A percentile compares a stretch with the other conserved stretches of the same genome.
Conservation (phyloP, 768 basidiomycete species). For the Suillus lakei region DNA sequence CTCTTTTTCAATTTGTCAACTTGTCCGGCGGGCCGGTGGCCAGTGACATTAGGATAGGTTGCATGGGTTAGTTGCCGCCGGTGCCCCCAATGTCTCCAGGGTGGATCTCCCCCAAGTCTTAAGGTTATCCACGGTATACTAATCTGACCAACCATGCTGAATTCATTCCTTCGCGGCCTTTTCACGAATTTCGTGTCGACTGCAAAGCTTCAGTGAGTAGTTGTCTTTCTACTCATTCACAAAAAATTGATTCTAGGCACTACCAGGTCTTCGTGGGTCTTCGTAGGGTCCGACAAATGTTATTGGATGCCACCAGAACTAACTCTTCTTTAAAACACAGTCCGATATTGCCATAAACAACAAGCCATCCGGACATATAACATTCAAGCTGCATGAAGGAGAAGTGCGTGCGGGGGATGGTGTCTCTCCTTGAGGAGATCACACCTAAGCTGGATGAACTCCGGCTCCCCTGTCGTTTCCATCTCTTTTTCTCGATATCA, state of each 20-base stretch:
- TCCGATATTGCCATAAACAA: slow-evolving; percentile 69
- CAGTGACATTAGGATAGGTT: too few species aligned
- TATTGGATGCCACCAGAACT: background rate
- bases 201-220: background rate
- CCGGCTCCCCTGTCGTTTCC: too few species aligned
- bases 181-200: slow-evolving; percentile 5
- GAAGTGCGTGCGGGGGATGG: slow-evolving; percentile 91
- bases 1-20: too few species aligned
- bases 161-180: slow-evolving; percentile 6
- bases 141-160: slow-evolving; percentile 2
- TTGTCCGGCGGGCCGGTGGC: too few species aligned
- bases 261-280: slow-evolving; percentile 35
- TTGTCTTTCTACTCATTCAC: background rate
- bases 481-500: too few species aligned
- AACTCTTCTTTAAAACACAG: slow-evolving; percentile 35
- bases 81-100: too few species aligned
- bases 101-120: too few species aligned
- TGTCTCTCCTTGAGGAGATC: slow-evolving; percentile 80
- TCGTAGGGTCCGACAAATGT: slow-evolving; percentile 13
- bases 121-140: too few species aligned
- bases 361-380: slow-evolving; percentile 67
- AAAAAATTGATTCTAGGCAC: background rate
- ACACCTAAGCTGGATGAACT: slow-evolving; percentile 92
- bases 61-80: too few species aligned
- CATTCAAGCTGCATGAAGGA: slow-evolving; percentile 92